Conservation (phyloP, 768 basidiomycete species). For the Lactarius tabidus region DNA sequence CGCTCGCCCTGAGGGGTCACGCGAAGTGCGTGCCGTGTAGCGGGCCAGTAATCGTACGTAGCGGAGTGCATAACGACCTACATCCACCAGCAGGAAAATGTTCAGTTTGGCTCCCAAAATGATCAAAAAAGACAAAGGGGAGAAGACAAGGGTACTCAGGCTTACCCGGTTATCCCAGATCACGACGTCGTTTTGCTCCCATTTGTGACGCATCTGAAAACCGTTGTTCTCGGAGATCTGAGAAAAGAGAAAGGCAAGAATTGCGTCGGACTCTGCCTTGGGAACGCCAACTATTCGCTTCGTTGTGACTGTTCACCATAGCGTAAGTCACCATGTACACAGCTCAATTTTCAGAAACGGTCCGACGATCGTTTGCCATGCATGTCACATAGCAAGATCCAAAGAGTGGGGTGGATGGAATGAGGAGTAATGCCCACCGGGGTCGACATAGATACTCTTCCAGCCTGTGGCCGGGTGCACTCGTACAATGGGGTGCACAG, state of each 20-base stretch:
- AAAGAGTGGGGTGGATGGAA: too few relatives aligned
- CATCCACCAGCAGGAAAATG: too few relatives aligned
- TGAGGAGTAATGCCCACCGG: conserved; percentile 47
- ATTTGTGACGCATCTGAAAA: conserved; percentile 72
- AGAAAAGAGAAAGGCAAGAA: too few relatives aligned
- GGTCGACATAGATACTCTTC: conserved; percentile 78
- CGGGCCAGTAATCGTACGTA: conserved; percentile 79
- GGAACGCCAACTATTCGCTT: conserved; percentile 74
- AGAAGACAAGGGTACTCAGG: too few relatives aligned
- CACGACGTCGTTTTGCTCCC: conserved; percentile 74
- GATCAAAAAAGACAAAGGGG: not conserved
- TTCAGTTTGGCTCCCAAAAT: not conserved
- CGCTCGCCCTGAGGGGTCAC: conserved; percentile 79
- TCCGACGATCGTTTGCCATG: too few relatives aligned
- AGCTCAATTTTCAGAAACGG: too few relatives aligned
- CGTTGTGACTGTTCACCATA: conserved; percentile 55
- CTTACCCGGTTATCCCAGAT: conserved; percentile 82
- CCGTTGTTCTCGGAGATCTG: conserved; percentile 68
- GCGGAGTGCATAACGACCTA: conserved; percentile 74
- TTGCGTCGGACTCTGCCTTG: conserved; percentile 81
- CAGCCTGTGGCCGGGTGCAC: too few relatives aligned
- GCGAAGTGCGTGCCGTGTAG: conserved; percentile 71
- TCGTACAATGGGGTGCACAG: conserved; percentile 72
- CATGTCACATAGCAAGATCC: too few relatives aligned
- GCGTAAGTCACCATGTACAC: too few relatives aligned